A percentile compares a stretch with the other conserved stretches of the same genome.
phyloP scores from a whole-genome alignment of 257 asterid genomes.

The Solanum pinnatisectum region DNA sequence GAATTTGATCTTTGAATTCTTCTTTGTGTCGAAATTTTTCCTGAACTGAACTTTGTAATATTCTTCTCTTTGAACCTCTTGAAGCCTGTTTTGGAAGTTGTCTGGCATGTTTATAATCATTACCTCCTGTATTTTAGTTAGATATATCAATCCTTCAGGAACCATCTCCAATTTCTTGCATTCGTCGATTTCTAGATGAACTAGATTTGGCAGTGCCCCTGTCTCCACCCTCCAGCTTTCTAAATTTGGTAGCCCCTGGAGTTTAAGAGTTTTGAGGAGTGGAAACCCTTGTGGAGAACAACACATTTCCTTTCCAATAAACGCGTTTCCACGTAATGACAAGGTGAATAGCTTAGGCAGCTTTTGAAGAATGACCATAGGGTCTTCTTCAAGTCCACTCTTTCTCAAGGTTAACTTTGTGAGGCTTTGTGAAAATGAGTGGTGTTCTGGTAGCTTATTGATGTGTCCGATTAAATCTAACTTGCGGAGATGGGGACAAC shows the following conservation, averaged over 20 bases:
- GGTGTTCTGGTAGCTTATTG: conserved; percentile 26
- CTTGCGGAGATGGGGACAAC: conserved; percentile 32
- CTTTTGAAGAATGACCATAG: conserved; percentile 36
- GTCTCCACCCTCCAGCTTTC: conserved; percentile 34
- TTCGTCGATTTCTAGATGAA: conserved; percentile 23
- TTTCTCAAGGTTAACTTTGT: conserved; percentile 36
- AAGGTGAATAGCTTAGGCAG: conserved; percentile 20
- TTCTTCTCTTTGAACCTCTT: conserved; percentile 26
- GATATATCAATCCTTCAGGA: conserved; percentile 29
- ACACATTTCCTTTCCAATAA: conserved; percentile 22
- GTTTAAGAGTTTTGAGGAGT: conserved; percentile 16
- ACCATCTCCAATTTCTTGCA: conserved; percentile 29
- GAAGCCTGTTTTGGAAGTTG: conserved; percentile 26
- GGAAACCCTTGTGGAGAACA: conserved; percentile 33
- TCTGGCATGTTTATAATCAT: conserved; percentile 20
- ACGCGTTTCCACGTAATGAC: conserved; percentile 25
- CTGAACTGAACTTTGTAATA: conserved; percentile 22
- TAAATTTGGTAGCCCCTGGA: conserved; percentile 20
- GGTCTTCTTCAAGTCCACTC: conserved; percentile 43
- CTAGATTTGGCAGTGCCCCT: conserved; percentile 39
- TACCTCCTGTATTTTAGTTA: conserved; percentile 26
- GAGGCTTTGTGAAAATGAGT: conserved; percentile 19
- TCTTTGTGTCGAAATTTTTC: conserved; percentile 13
- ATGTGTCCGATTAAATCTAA: conserved; percentile 35
- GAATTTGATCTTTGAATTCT: background rate